phyloP scores from a whole-genome alignment of 805 yeast species.

The Myxozyma mucilagina region DNA sequence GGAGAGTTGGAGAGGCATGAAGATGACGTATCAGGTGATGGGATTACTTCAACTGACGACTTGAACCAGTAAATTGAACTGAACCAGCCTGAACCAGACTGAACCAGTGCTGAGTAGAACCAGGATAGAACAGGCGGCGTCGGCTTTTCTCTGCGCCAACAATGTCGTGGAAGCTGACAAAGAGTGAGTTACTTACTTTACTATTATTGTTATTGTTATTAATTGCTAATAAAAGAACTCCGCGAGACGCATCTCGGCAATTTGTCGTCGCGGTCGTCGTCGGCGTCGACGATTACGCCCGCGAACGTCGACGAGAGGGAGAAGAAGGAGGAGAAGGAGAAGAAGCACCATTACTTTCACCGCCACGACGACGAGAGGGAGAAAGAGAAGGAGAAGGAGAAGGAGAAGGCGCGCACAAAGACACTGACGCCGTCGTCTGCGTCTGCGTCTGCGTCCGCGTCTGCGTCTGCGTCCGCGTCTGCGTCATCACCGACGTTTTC shows the following conservation, averaged over 20 bases:
- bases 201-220: neutral
- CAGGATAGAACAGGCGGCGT: neutral
- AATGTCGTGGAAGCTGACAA: conserved; percentile 49
- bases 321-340: conserved; percentile 6
- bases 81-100: neutral
- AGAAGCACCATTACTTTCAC: conserved; percentile 22
- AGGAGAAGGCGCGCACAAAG: neutral
- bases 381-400: neutral
- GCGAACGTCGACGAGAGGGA: conserved; percentile 11
- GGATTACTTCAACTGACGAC: neutral
- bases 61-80: neutral
- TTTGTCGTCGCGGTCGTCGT: conserved; percentile 34
- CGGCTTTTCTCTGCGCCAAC: neutral
- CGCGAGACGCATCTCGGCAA: conserved; percentile 45
- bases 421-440: too few species aligned
- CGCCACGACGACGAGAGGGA: conserved; percentile 18
- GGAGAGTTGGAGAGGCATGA: neutral
- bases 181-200: conserved; percentile 38
- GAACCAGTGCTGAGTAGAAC: neutral
- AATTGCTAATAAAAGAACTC: conserved; percentile 38
- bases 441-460: too few species aligned
- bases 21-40: neutral
- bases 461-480: neutral
- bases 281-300: conserved; percentile 30
- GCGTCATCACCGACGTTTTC: conserved; percentile 16